Evolutionary conservation across 192 early-diverging fungal species (phyloP), one percentile per base, ranked within the genome.

Genomic region (Chytriomyces hyalinus): DNA sequence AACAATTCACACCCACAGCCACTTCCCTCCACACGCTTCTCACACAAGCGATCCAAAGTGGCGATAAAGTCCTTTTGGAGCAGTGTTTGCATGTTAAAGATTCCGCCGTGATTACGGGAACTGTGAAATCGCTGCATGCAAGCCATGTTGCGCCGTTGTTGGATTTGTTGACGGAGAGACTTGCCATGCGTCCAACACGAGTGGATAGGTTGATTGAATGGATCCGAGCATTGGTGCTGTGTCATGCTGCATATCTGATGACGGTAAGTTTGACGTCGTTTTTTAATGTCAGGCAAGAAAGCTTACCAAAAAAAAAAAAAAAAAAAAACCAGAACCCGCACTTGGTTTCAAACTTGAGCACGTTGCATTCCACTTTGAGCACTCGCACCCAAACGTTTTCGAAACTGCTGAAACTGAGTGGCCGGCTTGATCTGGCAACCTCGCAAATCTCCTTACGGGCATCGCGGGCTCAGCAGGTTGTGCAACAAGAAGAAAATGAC

Each of bases 371-470:
- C 24, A 82, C 81, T 6, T 65, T 88, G 4, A 76, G 76, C 17
- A 45, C 70, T 6, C 71, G 84, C 15, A 64, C 59, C 5, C 24
- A 47, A 17, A 77, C 76, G 6, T 80, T 81, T 26, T n/a, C 49
- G 26, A 84, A 84, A 68, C 74, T 88, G 63, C 26, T 82, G n/a
- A 70, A 80, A 50, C 75, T 88, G 17, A 67, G 63, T 57, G 87
- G 87, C 0, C 75, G 87, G 36, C 77, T 88, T 26, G 87, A 88
- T 67, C 67, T 88, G 69, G 77, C 84, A 0, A 66, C 78, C 17
- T 75, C 64, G 50, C 84, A 84, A 67, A 82, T 80, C 49, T 65
- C 70, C 15, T 28, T 81, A 47, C 62, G 80, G 7, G 67, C 59
- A 48, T 45, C 59, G 36, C 73, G 62, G 20, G 73, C 62, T n/a